Evolutionary conservation across 306 rosid genomes (phyloP).

Genomic region (Quercus mongolica): DNA sequence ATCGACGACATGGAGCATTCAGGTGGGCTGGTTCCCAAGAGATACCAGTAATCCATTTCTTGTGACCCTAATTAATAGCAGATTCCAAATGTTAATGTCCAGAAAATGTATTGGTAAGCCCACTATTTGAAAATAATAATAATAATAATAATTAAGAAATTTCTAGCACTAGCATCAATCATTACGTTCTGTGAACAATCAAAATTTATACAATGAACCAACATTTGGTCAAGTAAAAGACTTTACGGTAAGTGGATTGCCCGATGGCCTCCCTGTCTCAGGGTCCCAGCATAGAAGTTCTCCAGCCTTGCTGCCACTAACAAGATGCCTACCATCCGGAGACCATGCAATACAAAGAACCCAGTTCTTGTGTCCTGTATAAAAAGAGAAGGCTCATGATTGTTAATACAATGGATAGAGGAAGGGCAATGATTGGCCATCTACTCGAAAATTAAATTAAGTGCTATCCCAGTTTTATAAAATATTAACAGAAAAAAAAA

Average conservation of each 20-base stretch:
- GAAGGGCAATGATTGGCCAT: neutral
- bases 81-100: conserved; percentile 2
- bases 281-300: conserved; percentile 94
- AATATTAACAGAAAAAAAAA: neutral
- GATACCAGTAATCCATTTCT: conserved; percentile 92
- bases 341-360: conserved; percentile 97
- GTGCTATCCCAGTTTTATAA: neutral
- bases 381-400: conserved; percentile 4
- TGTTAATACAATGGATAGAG: conserved; percentile 3
- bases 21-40: conserved; percentile 98
- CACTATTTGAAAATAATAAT: neutral
- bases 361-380: conserved; percentile 86
- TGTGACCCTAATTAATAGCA: conserved; percentile 66
- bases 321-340: conserved; percentile 87
- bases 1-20: conserved; percentile 81
- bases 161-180: neutral
- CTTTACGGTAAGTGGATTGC: conserved; percentile 64
- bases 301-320: conserved; percentile 92
- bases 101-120: neutral
- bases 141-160: neutral
- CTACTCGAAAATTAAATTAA: neutral
- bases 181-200: neutral
- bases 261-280: conserved; percentile 71
- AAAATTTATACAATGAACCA: neutral
- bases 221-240: conserved; percentile 11